These are phyloP conservation scores for Xylaria venustula DNA, from an alignment of 495 filamentous ascomycete genomes.

Conservation along the genomic window DNA sequence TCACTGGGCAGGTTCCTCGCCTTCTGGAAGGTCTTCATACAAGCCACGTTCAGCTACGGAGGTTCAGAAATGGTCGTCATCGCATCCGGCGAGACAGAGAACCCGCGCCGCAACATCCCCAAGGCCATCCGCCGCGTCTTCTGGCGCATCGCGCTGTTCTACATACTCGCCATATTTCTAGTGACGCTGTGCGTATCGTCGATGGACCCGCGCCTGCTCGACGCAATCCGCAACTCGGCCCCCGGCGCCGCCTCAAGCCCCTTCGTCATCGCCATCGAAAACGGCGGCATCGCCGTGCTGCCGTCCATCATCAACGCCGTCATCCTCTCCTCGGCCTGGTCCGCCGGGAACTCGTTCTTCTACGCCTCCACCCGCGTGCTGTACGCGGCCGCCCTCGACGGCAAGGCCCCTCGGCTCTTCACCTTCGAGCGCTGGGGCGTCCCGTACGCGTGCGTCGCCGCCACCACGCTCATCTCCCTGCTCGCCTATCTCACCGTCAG, in stretches of 20 bases:
- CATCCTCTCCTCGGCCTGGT: slow-evolving; percentile 64
- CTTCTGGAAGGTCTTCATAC: slow-evolving; percentile 61
- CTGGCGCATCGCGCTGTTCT: slow-evolving; percentile 69
- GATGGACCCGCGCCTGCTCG: slow-evolving; percentile 48
- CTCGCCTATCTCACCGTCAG: slow-evolving; percentile 55
- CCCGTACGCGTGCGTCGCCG: slow-evolving; percentile 53
- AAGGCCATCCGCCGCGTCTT: slow-evolving; percentile 68
- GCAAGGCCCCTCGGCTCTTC: slow-evolving; percentile 58
- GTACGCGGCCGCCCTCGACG: slow-evolving; percentile 55
- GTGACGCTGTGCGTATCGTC: slow-evolving; percentile 62
- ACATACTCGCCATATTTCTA: slow-evolving; percentile 67
- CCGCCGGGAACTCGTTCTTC: slow-evolving; percentile 67
- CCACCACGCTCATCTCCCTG: slow-evolving; percentile 51
- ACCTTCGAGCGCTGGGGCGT: slow-evolving; percentile 54
- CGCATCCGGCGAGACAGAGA: slow-evolving; percentile 71
- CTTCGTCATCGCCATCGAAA: slow-evolving; percentile 59
- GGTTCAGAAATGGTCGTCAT: slow-evolving; percentile 60
- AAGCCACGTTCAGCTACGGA: slow-evolving; percentile 58
- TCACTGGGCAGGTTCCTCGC: slow-evolving; percentile 54
- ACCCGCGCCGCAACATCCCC: slow-evolving; percentile 69
- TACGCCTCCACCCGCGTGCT: slow-evolving; percentile 68
- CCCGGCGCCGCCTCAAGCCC: slow-evolving; percentile 58
- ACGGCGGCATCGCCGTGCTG: slow-evolving; percentile 61
- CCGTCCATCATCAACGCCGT: slow-evolving; percentile 71
- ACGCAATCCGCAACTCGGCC: slow-evolving; percentile 41